These are phyloP conservation scores for Ilyonectria robusta DNA, from an alignment of 2,329 filamentous ascomycete species.

Conservation along the genomic window DNA sequence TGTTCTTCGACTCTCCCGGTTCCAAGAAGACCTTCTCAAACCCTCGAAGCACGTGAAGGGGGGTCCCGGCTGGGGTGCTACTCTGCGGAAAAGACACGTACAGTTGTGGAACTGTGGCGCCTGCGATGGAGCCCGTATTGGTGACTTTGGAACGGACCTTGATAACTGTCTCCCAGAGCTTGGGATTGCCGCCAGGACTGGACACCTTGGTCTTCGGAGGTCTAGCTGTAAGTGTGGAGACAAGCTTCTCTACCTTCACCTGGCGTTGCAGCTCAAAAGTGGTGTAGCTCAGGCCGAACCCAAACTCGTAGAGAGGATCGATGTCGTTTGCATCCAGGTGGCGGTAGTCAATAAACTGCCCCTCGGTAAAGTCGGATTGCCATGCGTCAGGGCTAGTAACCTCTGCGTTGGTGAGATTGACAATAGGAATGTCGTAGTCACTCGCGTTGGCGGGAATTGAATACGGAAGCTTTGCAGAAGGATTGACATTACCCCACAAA, in stretches of 20 bases:
- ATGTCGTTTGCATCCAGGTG: conserved; percentile 72
- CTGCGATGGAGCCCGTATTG: conserved; percentile 64
- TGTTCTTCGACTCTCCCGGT: conserved; percentile 54
- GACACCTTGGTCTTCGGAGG: not conserved
- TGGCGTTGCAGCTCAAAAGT: conserved; percentile 62
- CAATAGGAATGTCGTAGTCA: conserved; percentile 55
- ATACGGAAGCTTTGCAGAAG: conserved; percentile 1
- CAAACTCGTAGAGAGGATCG: conserved; percentile 73
- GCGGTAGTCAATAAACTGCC: conserved; percentile 76
- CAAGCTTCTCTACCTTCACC: not conserved
- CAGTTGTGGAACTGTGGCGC: conserved; percentile 65
- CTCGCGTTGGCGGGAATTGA: conserved; percentile 53
- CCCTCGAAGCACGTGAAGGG: conserved; percentile 56
- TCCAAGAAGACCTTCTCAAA: conserved; percentile 63
- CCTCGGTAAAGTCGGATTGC: conserved; percentile 68
- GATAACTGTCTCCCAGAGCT: conserved; percentile 64
- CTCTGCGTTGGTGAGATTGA: not conserved
- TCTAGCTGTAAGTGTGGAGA: conserved; percentile 55
- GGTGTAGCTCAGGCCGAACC: conserved; percentile 78
- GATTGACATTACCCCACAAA: conserved; percentile 12
- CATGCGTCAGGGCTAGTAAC: conserved; percentile 49
- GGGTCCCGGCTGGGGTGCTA: conserved; percentile 52
- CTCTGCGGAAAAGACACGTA: conserved; percentile 60
- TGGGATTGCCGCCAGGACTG: conserved; percentile 51
- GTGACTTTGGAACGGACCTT: conserved; percentile 60